Evolutionary conservation across 2,329 filamentous ascomycete species (phyloP).

Genomic region (Fusarium humuli): DNA sequence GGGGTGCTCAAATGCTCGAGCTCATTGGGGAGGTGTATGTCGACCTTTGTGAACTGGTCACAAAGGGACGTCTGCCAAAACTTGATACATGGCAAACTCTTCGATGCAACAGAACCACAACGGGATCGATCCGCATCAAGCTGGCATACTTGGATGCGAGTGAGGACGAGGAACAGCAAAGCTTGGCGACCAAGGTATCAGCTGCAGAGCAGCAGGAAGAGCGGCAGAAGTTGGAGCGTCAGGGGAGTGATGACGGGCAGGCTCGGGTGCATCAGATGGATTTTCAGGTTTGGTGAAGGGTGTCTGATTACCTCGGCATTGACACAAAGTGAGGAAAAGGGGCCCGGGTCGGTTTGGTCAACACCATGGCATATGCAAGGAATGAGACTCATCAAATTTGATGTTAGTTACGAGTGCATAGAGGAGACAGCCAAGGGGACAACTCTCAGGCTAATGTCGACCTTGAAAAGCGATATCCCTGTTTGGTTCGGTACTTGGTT

Average conservation of each 20-base stretch:
- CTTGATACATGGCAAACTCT: slow-evolving; percentile 41
- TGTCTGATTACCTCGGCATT: slow-evolving; percentile 5
- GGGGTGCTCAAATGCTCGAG: slow-evolving; percentile 44
- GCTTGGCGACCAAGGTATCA: slow-evolving; percentile 31
- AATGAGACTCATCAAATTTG: slow-evolving; percentile 3
- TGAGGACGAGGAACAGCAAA: slow-evolving; percentile 40
- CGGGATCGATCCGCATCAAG: slow-evolving; percentile 36
- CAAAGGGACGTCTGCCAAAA: slow-evolving; percentile 33
- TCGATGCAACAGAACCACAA: slow-evolving; percentile 31
- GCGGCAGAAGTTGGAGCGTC: slow-evolving; percentile 27
- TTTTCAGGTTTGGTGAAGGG: slow-evolving; percentile 43
- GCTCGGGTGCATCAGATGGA: slow-evolving; percentile 42
- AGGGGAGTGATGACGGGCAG: slow-evolving; percentile 37
- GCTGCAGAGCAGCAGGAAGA: slow-evolving; percentile 33
- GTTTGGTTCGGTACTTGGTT: slow-evolving; percentile 20
- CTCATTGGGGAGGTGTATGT: slow-evolving; percentile 44
- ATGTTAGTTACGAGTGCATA: slow-evolving; percentile 4
- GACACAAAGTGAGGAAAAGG: slow-evolving; percentile 11
- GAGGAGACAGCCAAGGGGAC: neutral
- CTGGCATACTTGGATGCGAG: slow-evolving; percentile 35
- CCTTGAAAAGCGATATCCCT: slow-evolving; percentile 27
- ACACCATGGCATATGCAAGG: neutral
- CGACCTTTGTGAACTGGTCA: slow-evolving; percentile 42
- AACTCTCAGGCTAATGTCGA: slow-evolving; percentile 11
- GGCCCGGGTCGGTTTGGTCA: neutral